Conservation (phyloP, 2,329 filamentous ascomycete genomes). For the Tolypocladium cylindrosporum region DNA sequence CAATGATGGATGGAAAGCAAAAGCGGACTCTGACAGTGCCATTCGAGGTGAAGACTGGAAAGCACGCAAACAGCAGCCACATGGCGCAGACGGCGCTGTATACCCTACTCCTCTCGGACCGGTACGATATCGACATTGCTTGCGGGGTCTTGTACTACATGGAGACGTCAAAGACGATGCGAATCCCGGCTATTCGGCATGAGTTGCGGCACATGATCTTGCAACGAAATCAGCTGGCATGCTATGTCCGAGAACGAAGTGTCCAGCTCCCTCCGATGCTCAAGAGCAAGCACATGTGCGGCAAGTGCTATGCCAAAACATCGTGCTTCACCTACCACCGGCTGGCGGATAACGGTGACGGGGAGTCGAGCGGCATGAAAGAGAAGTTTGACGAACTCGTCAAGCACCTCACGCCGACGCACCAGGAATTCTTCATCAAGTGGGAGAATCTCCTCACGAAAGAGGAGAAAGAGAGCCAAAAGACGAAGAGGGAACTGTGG, state of each 20-base stretch:
- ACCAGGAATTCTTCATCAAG: conserved; percentile 81
- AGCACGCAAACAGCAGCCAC: conserved; percentile 70
- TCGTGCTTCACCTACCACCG: conserved; percentile 92
- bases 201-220: conserved; percentile 96
- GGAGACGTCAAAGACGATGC: conserved; percentile 76
- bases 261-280: conserved; percentile 78
- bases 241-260: conserved; percentile 71
- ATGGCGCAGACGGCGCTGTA: conserved; percentile 92
- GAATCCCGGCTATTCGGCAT: conserved; percentile 74
- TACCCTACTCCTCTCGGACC: conserved; percentile 82
- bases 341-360: conserved; percentile 73
- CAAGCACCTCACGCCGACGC: conserved; percentile 60
- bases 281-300: conserved; percentile 70
- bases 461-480: conserved; percentile 85
- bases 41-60: conserved; percentile 92
- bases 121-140: conserved; percentile 85
- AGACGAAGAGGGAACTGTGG: conserved; percentile 84
- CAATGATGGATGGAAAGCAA: conserved; percentile 61
- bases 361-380: conserved; percentile 70
- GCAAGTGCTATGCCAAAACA: conserved; percentile 80
- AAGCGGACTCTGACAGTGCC: conserved; percentile 70
- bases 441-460: conserved; percentile 92
- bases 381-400: conserved; percentile 76
- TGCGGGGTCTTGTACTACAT: conserved; percentile 94
- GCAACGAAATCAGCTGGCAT: conserved; percentile 82